These are phyloP conservation scores for Albatrellus sp. DNA, from an alignment of 1,284 basidiomycete species.

Conservation along the genomic window DNA sequence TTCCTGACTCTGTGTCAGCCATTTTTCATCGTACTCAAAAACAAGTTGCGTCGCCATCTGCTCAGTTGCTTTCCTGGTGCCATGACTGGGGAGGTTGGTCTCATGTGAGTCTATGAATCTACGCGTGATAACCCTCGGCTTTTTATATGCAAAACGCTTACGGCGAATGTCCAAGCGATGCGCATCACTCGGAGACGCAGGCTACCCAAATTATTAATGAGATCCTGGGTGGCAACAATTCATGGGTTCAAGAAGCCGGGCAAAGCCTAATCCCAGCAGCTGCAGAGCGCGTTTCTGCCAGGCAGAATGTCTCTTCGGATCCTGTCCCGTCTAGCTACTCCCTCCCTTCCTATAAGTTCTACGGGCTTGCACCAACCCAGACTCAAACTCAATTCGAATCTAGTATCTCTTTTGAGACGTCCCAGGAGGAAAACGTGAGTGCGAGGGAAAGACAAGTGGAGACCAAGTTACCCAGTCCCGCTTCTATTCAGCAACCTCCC, in stretches of 20 bases:
- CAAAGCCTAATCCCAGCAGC: background rate
- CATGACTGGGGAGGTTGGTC: too few relatives aligned
- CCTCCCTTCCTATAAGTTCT: constrained; percentile 37
- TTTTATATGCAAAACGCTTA: too few relatives aligned
- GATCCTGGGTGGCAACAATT: constrained; percentile 16
- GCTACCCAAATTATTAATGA: constrained; percentile 28
- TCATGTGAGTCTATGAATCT: too few relatives aligned
- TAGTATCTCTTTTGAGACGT: constrained; percentile 12
- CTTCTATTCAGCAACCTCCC: background rate
- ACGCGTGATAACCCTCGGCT: too few relatives aligned
- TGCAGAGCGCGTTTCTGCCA: background rate
- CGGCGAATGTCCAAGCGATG: background rate
- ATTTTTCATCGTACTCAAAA: too few relatives aligned
- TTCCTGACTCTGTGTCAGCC: too few relatives aligned
- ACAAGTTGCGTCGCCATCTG: too few relatives aligned
- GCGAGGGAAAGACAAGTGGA: background rate
- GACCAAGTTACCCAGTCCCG: background rate
- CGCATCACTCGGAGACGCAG: constrained; percentile 23
- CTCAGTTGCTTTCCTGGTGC: too few relatives aligned
- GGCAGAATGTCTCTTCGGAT: constrained; percentile 2
- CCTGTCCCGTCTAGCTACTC: constrained; percentile 9
- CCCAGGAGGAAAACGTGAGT: background rate
- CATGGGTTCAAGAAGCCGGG: background rate
- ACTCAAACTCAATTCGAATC: constrained; percentile 30
- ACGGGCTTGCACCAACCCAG: constrained; percentile 39